Conservation (phyloP, 139 green algal genomes). For the Pleodorina starrii region DNA sequence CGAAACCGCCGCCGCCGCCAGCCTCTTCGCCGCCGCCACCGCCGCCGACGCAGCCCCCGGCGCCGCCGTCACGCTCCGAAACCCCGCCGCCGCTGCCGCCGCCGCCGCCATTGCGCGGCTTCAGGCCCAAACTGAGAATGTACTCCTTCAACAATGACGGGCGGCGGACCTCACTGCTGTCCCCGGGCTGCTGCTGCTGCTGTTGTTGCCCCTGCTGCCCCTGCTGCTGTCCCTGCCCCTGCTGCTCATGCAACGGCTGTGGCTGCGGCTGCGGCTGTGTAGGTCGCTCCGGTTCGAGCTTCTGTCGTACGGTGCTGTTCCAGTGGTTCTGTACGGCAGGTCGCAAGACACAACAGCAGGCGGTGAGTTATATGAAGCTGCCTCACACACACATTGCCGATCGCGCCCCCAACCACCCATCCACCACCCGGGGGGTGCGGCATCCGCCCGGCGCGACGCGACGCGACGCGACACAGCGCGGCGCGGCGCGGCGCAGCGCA, state of each 20-base stretch:
- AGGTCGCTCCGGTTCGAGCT: neutral
- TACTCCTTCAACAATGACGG: neutral
- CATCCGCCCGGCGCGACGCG: too few species aligned
- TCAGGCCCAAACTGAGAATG: conserved; percentile 5
- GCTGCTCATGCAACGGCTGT: too few species aligned
- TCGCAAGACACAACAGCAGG: too few species aligned
- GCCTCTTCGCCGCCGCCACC: neutral
- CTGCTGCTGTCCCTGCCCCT: too few species aligned
- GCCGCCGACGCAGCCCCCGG: neutral
- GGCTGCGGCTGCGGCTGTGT: conserved; percentile 18
- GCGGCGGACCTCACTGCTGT: neutral
- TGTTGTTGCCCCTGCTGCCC: too few species aligned
- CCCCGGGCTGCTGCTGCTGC: neutral
- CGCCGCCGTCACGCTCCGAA: neutral
- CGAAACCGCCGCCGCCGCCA: neutral
- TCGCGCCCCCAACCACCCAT: too few species aligned
- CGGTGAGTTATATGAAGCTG: too few species aligned
- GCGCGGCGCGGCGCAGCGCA: too few species aligned
- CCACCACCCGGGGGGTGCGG: too few species aligned
- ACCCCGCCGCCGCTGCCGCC: neutral
- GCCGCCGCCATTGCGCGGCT: neutral
- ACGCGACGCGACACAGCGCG: too few species aligned
- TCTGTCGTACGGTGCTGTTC: conserved; percentile 50
- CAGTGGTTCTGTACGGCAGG: conserved; percentile 42
- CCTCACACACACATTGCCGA: too few species aligned